Evolutionary conservation across 345 rosid genomes (phyloP).

Genomic region (Salix exigua): DNA sequence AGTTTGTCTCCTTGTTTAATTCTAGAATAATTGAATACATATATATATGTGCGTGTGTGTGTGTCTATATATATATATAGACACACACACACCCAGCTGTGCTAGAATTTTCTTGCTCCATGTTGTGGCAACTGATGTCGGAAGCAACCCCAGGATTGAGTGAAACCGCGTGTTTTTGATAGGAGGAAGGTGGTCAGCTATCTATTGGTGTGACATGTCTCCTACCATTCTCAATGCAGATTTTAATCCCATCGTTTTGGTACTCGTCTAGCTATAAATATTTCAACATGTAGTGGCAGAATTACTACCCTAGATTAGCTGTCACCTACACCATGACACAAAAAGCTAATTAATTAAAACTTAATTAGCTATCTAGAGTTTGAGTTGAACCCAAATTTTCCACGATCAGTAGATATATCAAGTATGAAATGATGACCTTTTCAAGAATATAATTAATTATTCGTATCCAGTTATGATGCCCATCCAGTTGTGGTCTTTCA

Average conservation of each 20-base stretch:
- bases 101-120: neutral
- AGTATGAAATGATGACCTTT: neutral
- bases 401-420: neutral
- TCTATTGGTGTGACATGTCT: constrained; percentile 11
- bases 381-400: neutral
- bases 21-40: neutral
- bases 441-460: neutral
- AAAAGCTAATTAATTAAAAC: neutral
- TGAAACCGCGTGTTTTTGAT: constrained; percentile 6
- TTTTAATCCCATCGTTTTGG: neutral
- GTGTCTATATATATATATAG: neutral
- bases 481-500: neutral
- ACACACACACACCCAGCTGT: neutral
- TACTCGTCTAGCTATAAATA: neutral
- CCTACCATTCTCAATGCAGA: constrained; percentile 1
- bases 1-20: neutral
- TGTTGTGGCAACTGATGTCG: neutral
- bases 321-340: neutral
- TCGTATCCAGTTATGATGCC: neutral
- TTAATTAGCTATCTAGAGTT: neutral
- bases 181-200: constrained; percentile 12
- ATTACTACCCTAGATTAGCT: constrained; percentile 5
- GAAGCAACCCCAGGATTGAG: neutral
- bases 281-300: neutral
- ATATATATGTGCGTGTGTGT: no score